A percentile compares a stretch with the other conserved stretches of the same genome.
phyloP scores from a whole-genome alignment of 129 eudicot genomes.

The Tagetes patula region DNA sequence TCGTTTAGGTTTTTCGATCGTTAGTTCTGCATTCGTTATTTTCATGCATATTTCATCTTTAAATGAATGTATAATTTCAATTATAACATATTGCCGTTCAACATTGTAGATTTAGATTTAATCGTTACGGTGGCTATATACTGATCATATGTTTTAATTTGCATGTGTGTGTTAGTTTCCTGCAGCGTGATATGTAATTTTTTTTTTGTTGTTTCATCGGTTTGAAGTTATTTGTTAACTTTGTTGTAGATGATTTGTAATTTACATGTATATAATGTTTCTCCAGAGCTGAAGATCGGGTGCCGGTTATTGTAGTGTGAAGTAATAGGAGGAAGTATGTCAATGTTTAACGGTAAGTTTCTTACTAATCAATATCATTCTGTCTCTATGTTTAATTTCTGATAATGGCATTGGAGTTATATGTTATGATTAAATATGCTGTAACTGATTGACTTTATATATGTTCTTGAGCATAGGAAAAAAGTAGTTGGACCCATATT shows the following conservation, averaged over 20 bases:
- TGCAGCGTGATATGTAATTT: constrained; percentile 15
- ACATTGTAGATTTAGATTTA: not conserved
- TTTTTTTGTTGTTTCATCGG: not conserved
- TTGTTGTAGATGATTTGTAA: not conserved
- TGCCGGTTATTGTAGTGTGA: constrained; percentile 7
- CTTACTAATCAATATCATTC: not conserved
- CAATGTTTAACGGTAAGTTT: constrained; percentile 29
- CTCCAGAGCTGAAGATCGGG: constrained; percentile 25
- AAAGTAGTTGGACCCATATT: too few relatives aligned
- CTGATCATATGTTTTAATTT: constrained; percentile 9
- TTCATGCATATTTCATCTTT: not conserved
- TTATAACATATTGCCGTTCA: not conserved
- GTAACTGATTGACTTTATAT: too few relatives aligned
- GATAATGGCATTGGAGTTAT: not conserved
- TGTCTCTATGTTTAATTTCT: not conserved
- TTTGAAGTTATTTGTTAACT: constrained; percentile 11
- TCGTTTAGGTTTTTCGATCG: constrained; percentile 11
- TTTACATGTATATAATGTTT: not conserved
- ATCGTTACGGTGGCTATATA: not conserved
- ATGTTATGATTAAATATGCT: too few relatives aligned
- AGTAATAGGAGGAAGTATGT: constrained; percentile 31
- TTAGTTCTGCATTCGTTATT: not conserved
- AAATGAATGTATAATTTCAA: not conserved
- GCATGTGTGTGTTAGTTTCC: constrained; percentile 12
- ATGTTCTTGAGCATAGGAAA: too few relatives aligned